These are phyloP conservation scores for Brasilioporus rufonigricans DNA, from an alignment of 768 basidiomycete species.

Conservation along the genomic window DNA sequence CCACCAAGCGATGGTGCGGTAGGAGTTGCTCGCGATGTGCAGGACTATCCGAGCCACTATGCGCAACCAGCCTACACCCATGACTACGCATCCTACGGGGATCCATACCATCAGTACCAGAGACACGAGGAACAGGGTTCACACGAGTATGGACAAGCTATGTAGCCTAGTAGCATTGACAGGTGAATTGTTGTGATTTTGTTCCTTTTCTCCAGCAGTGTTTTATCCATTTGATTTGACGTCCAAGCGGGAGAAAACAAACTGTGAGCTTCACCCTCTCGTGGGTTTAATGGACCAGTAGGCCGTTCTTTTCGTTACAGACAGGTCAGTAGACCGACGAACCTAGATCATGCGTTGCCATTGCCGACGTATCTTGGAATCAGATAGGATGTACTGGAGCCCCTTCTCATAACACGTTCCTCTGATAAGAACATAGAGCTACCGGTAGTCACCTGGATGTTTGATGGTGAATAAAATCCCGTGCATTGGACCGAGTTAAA, in stretches of 20 bases:
- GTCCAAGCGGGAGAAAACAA: slow-evolving; percentile 1
- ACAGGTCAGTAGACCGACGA: not conserved
- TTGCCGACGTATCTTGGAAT: too few species aligned
- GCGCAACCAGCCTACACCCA: slow-evolving; percentile 22
- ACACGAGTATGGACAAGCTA: slow-evolving; percentile 33
- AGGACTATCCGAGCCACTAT: slow-evolving; percentile 35
- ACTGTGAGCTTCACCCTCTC: not conserved
- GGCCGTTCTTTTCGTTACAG: not conserved
- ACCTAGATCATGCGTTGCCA: too few species aligned
- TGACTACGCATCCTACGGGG: slow-evolving; percentile 30
- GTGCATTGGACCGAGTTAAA: too few species aligned
- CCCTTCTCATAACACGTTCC: too few species aligned
- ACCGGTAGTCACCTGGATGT: too few species aligned
- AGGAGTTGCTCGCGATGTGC: slow-evolving; percentile 39
- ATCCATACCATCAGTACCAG: slow-evolving; percentile 28
- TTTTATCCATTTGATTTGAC: slow-evolving; percentile 29
- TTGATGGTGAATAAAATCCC: too few species aligned
- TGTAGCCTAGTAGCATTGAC: slow-evolving; percentile 22
- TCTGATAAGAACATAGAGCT: too few species aligned
- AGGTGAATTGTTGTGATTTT: slow-evolving; percentile 16
- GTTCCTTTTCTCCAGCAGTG: slow-evolving; percentile 16
- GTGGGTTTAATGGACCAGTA: not conserved
- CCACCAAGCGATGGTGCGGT: slow-evolving; percentile 32
- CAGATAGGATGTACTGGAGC: too few species aligned
- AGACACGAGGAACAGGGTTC: slow-evolving; percentile 29